Evolutionary conservation across 768 basidiomycete species (phyloP), one percentile per base, ranked within the genome.

Genomic region (Collybia sordida): DNA sequence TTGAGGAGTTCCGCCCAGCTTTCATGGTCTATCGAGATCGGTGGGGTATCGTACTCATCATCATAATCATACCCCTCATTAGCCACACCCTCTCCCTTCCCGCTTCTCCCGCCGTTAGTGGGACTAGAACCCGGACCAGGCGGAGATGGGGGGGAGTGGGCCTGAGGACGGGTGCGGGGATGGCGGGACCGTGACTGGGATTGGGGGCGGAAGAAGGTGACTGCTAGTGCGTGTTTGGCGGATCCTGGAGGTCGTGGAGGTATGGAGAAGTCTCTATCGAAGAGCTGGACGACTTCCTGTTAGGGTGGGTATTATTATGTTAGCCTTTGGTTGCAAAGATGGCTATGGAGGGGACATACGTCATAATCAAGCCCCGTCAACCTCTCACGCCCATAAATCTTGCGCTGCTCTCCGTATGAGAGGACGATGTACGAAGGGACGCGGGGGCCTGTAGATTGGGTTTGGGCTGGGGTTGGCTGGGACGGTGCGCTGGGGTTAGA

Each of bases 311-410:
- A 11, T 3, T 11, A 27, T 3, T 31, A 11, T 31, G 11, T 31
- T 31, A 31, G 11, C 31, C 3, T 31, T 11, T 27, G 31, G 31
- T 7, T 31, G 11, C 9, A 31, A 31, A 14, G 31, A 14, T 5
- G 27, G n/a, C n/a, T n/a, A n/a, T n/a, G 15, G 15, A 21, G 31
- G 34, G 18, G 3, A 3, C 34, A n/a, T 12, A 52, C 51, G 3
- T 52, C 40, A 19, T 47, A 52, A 22, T 42, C 22, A 19, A 40
- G 42, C 8, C 27, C 15, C 34, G 36, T 35, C 7, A 52, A 25
- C 22, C 51, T 45, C 27, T 52, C 34, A 14, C 51, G 45, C 15
- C 51, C 51, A 25, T 47, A 52, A 17, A 45, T 45, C 24, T n/a
- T 31, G 17, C 35, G 46, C 25, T 41, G 18, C n/a, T 2, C 25